Conservation (phyloP, 192 early-diverging fungal genomes). For the Dissophora globulifera region DNA sequence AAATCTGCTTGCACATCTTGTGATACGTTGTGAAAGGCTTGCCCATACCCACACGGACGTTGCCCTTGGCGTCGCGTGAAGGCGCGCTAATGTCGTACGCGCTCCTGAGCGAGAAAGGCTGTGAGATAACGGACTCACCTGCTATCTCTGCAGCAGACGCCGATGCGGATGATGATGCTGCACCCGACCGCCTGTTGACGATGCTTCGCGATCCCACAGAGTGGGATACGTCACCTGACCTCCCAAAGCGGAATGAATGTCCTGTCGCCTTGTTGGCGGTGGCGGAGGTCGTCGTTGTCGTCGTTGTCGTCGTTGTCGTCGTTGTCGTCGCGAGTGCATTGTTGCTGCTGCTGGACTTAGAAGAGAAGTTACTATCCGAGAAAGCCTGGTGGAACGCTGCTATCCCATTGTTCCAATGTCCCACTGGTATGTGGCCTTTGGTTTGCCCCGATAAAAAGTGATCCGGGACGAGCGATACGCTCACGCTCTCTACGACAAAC, state of each 20-base stretch:
- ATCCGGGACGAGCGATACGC: conserved; percentile 21
- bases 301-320: no score
- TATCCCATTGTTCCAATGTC: conserved; percentile 11
- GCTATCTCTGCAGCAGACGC: not conserved
- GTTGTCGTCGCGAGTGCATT: not conserved
- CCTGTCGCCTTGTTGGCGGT: no score
- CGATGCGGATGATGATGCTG: not conserved
- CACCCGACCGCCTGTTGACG: not conserved
- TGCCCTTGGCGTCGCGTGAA: not conserved
- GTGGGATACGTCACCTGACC: no score
- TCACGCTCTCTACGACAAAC: conserved; percentile 1
- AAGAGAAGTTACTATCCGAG: no score
- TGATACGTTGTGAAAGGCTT: conserved; percentile 23
- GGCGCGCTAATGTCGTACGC: conserved; percentile 12
- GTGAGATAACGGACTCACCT: conserved; percentile 10
- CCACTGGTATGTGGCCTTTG: not conserved
- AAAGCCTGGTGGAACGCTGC: conserved; percentile 16
- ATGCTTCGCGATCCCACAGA: no score
- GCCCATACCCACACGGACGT: not conserved
- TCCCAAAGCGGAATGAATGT: no score
- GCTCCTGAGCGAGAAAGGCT: conserved; percentile 15
- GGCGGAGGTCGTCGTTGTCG: no score
- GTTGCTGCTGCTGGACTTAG: no score
- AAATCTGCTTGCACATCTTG: not conserved
- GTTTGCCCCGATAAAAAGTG: conserved; percentile 7